Conservation (phyloP, 2,329 filamentous ascomycete species). For the Stagonosporopsis tanaceti region DNA sequence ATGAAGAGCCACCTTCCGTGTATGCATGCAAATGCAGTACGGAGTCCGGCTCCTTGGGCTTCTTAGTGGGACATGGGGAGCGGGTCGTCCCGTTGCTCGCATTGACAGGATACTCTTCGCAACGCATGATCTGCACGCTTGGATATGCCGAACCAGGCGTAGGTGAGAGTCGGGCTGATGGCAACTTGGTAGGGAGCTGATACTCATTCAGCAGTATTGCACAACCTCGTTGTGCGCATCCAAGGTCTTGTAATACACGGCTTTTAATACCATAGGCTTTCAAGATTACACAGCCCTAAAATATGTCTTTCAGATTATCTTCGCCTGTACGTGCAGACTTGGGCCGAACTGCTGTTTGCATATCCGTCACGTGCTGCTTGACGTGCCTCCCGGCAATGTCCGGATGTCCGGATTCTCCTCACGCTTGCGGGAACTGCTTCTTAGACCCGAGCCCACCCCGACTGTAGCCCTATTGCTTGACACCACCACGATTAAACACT, state of each 20-base stretch:
- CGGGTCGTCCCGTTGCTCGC: constrained; percentile 17
- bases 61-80: constrained; percentile 4
- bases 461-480: neutral
- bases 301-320: neutral
- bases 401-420: neutral
- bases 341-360: neutral
- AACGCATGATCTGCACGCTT: constrained; percentile 13
- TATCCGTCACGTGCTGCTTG: neutral
- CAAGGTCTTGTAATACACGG: neutral
- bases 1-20: neutral
- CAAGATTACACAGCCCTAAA: neutral
- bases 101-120: neutral
- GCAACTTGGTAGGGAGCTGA: neutral
- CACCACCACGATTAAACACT: neutral
- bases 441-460: constrained; percentile 4
- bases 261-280: neutral
- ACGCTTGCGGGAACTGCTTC: constrained; percentile 5
- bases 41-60: constrained; percentile 6
- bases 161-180: neutral
- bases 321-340: neutral
- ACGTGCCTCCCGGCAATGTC: neutral
- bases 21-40: constrained; percentile 6
- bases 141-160: neutral
- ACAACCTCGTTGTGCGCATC: neutral
- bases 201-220: no score